Conservation (phyloP, 2,329 filamentous ascomycete species). For the Pseudogymnoascus sp. region DNA sequence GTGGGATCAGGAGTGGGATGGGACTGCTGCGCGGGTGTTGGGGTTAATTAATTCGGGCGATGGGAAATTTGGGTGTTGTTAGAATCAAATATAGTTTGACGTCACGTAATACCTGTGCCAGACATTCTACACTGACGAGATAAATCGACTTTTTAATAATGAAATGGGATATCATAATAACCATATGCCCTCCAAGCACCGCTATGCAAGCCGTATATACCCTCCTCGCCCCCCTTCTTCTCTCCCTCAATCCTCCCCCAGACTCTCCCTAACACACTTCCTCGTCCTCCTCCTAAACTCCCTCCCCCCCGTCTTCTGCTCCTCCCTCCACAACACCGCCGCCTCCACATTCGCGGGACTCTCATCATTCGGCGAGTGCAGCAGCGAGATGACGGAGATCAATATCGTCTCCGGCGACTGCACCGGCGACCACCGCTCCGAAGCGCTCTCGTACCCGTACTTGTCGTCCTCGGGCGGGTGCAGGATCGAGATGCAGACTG, state of each 20-base stretch:
- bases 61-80: not conserved
- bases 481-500: constrained; percentile 93
- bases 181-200: not conserved
- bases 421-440: constrained; percentile 89
- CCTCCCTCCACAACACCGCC: constrained; percentile 77
- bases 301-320: constrained; percentile 47
- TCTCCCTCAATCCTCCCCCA: constrained; percentile 55
- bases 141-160: not conserved
- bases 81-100: not conserved
- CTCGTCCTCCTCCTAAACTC: constrained; percentile 75
- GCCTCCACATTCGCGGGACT: constrained; percentile 93
- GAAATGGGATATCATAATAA: constrained; percentile 5
- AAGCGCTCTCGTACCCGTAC: constrained; percentile 84
- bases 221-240: not conserved
- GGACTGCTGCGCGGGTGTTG: constrained; percentile 66
- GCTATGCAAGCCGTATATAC: not conserved
- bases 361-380: constrained; percentile 90
- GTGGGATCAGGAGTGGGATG: constrained; percentile 93
- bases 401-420: constrained; percentile 94
- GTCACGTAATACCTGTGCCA: not conserved
- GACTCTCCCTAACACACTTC: constrained; percentile 70
- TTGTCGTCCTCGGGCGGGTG: constrained; percentile 92
- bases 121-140: not conserved
- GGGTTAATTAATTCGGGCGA: constrained; percentile 30
- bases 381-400: constrained; percentile 82